Evolutionary conservation across 345 rosid species (phyloP).

Genomic region (Melastoma malabathricum): DNA sequence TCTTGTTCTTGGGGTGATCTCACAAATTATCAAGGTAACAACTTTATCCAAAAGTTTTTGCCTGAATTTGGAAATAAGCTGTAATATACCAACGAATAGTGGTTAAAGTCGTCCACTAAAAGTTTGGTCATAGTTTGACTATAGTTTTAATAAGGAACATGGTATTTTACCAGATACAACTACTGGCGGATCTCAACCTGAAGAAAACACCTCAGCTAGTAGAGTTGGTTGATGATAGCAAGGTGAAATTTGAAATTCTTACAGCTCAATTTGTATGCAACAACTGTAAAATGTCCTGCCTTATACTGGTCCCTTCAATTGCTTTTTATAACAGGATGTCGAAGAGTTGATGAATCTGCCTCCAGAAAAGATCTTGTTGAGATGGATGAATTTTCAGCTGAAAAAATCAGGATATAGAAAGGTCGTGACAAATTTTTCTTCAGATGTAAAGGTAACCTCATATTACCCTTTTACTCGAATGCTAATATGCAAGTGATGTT

Average conservation of each 20-base stretch:
- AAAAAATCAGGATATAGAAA: conserved; percentile 67
- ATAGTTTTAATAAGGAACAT: not conserved
- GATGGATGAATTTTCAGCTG: conserved; percentile 97
- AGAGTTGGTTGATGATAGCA: conserved; percentile 75
- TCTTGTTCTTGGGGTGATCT: conserved; percentile 89
- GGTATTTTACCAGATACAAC: conserved; percentile 54
- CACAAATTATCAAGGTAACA: conserved; percentile 86
- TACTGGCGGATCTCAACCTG: conserved; percentile 91
- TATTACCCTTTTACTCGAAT: not conserved
- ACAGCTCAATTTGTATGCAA: not conserved
- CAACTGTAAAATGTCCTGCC: not conserved
- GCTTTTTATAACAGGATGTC: conserved; percentile 48
- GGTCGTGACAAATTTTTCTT: conserved; percentile 75
- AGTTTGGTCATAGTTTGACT: too few species aligned
- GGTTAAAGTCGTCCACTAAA: too few species aligned
- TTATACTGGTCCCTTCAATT: conserved; percentile 3
- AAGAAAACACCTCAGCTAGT: conserved; percentile 93
- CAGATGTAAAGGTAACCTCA: conserved; percentile 74
- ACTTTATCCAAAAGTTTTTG: too few species aligned
- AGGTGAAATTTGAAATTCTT: conserved; percentile 28
- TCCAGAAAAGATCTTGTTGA: conserved; percentile 84
- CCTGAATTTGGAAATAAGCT: too few species aligned
- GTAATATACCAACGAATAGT: too few species aligned
- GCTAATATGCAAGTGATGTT: too few species aligned
- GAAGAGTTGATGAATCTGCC: conserved; percentile 98